phyloP scores from a whole-genome alignment of 148 eudicot genomes.

The Suaeda aralocaspica region DNA sequence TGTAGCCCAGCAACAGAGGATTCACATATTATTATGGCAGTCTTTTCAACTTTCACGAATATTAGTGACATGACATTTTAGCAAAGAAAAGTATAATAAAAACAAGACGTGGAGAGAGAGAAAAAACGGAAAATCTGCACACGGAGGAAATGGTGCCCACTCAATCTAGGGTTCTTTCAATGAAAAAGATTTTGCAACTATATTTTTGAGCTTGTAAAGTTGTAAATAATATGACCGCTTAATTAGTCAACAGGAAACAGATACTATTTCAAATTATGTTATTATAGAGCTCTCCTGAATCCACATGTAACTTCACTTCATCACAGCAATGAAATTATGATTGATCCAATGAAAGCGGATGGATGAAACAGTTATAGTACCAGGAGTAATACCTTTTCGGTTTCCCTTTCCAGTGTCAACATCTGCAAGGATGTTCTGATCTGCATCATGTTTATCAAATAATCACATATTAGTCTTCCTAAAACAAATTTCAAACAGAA shows the following conservation, averaged over 20 bases:
- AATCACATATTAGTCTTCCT: neutral
- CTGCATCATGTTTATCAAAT: slow-evolving; percentile 37
- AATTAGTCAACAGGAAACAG: neutral
- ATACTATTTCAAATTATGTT: neutral
- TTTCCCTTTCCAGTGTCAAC: slow-evolving; percentile 76
- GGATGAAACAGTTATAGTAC: neutral
- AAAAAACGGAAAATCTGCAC: neutral
- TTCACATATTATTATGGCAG: neutral
- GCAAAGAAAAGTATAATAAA: too few relatives aligned
- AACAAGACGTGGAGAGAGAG: too few relatives aligned
- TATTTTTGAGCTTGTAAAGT: too few relatives aligned
- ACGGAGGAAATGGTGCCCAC: neutral
- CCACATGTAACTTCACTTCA: neutral
- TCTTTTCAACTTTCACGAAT: neutral
- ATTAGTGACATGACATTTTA: neutral
- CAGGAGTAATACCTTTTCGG: slow-evolving; percentile 58
- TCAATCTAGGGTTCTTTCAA: neutral
- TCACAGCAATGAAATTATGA: neutral
- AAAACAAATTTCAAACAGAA: neutral
- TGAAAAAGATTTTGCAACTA: neutral
- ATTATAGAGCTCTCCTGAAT: neutral
- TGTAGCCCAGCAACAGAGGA: neutral
- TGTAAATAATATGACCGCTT: neutral
- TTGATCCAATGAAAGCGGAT: neutral
- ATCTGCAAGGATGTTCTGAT: slow-evolving; percentile 84